Percentiles rank a stretch among this genome's conserved stretches.
Conservation (phyloP, 306 rosid species). For the Lathyrus tuberosus region DNA sequence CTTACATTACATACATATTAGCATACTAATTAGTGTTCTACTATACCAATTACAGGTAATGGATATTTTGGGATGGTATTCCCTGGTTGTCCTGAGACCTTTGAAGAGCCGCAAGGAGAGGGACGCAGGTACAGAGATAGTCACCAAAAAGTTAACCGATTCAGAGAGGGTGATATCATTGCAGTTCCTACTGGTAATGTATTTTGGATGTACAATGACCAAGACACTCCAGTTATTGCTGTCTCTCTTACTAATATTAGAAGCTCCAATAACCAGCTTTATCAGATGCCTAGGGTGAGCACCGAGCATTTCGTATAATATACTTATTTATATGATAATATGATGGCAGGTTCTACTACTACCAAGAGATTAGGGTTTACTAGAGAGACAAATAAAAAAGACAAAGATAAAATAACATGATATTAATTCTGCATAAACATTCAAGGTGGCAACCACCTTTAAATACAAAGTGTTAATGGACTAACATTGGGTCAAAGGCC, state of each 20-base stretch:
- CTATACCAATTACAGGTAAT: conserved; percentile 24
- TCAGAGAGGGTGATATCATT: conserved; percentile 41
- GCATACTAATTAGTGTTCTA: too few relatives aligned
- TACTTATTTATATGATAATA: too few relatives aligned
- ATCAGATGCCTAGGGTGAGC: conserved; percentile 60
- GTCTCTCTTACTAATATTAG: conserved; percentile 46
- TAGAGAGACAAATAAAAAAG: too few relatives aligned
- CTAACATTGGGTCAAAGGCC: too few relatives aligned
- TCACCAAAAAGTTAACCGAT: conserved; percentile 44
- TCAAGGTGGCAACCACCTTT: too few relatives aligned
- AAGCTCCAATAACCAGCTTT: conserved; percentile 64
- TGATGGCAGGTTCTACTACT: too few relatives aligned
- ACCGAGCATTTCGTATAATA: neutral
- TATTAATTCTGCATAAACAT: too few relatives aligned
- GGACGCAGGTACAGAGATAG: conserved; percentile 29
- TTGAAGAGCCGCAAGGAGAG: conserved; percentile 40
- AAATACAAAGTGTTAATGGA: too few relatives aligned
- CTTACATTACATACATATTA: too few relatives aligned
- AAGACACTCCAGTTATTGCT: conserved; percentile 35
- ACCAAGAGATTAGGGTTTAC: too few relatives aligned
- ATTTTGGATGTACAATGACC: neutral
- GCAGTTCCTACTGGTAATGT: conserved; percentile 43
- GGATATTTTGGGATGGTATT: conserved; percentile 37
- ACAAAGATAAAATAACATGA: too few relatives aligned
- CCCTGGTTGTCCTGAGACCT: conserved; percentile 39